Evolutionary conservation across 352 stramenopile species (phyloP), one percentile per base, ranked within the genome.

Genomic region (Phytophthora kernoviae): DNA sequence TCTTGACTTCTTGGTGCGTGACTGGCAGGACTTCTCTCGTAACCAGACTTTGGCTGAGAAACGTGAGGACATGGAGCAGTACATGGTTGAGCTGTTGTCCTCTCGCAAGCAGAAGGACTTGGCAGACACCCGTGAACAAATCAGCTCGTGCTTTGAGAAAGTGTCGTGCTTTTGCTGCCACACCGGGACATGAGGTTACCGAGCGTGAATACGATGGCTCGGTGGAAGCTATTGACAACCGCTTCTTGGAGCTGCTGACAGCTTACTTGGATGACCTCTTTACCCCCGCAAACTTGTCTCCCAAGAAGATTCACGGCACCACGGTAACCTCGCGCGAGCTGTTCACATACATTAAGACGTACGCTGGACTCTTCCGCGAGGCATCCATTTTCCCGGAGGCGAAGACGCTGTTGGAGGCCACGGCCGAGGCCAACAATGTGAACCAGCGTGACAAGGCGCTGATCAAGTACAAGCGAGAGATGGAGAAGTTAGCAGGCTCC

Each of bases 1-100:
- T 26, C 88, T 99, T 15, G 96, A 99, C 75, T 99, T 99, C 54
- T 75, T 99, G 14, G 96, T 99, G 54, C 92, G 98, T 24, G 97
- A 99, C 80, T 99, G 96, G 96, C 96, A 99, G 70, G 96, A 98
- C 62, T 98, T 98, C 64, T 96, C 81, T n/a, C 75, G 84, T 34
- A 98, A 77, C 69, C 90, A 85, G 81, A 98, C 70, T 57, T 56
- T 97, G 45, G 76, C 85, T 11, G 86, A 96, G 61, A 96, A 96
- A 60, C 81, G 91, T 45, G 79, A 92, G 30, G 89, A 98, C 75
- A 99, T 99, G 95, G 77, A 92, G 46, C 73, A 87, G 54, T 99
- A 99, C 70, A 90, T 98, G 65, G 74, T 91, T 40, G 84, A 98
- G 50, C 74, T 99, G 20, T 81, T 99, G 17, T 84, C 81, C 18